Evolutionary conservation across 805 yeast genomes (phyloP), one percentile per base, ranked within the genome.

Genomic region (Kregervanrija pseudodelftensis): DNA sequence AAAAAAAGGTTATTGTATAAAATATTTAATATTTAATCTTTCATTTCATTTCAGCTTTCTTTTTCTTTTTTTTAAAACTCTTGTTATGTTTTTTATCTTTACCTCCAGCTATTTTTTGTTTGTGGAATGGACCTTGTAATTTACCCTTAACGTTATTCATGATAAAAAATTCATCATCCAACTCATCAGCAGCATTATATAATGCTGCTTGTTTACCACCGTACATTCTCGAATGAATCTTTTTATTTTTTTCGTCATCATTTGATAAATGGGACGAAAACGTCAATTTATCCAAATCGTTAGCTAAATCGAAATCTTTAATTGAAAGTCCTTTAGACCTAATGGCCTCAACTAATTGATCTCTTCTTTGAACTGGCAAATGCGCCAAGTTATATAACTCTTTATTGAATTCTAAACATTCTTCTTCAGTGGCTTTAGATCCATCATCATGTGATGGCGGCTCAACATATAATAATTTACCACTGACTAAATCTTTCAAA

Each of bases 401-500:
- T 49, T 70, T 66, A 67, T 93, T 93, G 68, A 89, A 93, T 39
- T 73, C 72, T 30, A 70, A 65, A 48, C 76, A 67, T 48, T 79
- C 83, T 56, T 78, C 81, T 14, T 66, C 65, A 1, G 72, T 58
- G 39, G 67, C 63, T 37, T 74, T 74, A 4, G 79, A 70, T 11
- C 79, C 82, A 42, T 77, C 82, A 4, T 68, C 79, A 15, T 73
- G 61, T 43, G 98, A 98, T 35, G 99, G 99, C 12, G 98, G 96
- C 51, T 80, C 82, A 36, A 86, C 82, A 60, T 75, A 90, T 40
- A 88, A 69, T 46, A 93, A 69, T 63, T 88, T 90, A 52, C 98
- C 99, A 63, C 78, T 86, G 28, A 95, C 97, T 56, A 89, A 93
- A 64, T 93, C 99, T 65, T 93, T 93, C 61, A 93, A 73, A 43